Base-by-base conservation (phyloP, 306 rosid genomes). In the Fragaria vesca region DNA sequence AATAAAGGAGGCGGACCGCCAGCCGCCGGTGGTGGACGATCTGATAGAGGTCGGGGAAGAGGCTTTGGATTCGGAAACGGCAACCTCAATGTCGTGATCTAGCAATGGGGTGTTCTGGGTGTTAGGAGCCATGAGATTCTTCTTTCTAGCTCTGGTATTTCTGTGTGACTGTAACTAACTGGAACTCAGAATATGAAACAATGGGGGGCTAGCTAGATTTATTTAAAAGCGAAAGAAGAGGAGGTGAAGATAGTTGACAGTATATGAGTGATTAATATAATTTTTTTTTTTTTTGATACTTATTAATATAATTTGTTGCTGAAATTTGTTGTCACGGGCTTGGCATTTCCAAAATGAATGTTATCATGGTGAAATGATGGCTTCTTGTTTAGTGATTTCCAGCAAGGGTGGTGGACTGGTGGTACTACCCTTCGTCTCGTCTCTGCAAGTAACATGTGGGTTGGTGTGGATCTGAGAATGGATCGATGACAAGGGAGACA, bases 1-100 rank as follows among this genome's bases (percentile, higher is more conserved):
- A 32, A 88, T 82, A 47, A 86, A 75, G 1, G 76, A 68, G 3
- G 90, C 86, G 12, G 88, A 86, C 46, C 90, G 81, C 92, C 92
- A 88, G 30, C 86, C 76, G 36, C 92, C 92, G 18, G 85, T 75
- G 18, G 38, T 24, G 61, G 75, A 82, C 48, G 75, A 80, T 74
- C 85, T 38, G 43, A 43, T 8, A 3, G 40, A 4, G 68, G 8
- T 63, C 6, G 21, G 68, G 68, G 20, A 63, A 17, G 67, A 61
- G 38, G 38, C 9, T 30, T 28, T 61, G 38, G 67, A 61, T 26
- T 63, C 69, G 1, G 21, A 34, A 52, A 86, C 85, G 5, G 77
- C 83, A 48, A 80, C 80, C n/a, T 81, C 81, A 13, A 84, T 81
- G 24, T 80, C 61, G 15, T 78, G 71, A 32, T 66, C 42, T 13